Conservation (phyloP, 1,139 yeast genomes). For the Groenewaldozyma auringiensis region DNA sequence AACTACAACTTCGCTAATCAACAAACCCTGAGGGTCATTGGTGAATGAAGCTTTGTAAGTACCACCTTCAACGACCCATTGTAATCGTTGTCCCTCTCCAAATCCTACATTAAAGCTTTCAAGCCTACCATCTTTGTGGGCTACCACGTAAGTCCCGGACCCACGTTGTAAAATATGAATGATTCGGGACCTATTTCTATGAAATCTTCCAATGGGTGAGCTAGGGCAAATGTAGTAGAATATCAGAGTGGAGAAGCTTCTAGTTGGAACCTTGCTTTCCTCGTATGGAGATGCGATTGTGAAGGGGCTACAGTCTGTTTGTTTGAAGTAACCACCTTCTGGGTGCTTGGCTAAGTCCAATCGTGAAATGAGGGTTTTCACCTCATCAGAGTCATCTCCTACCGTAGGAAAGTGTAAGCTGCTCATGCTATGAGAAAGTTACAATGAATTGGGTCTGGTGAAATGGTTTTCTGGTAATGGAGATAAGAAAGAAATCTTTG, state of each 20-base stretch:
- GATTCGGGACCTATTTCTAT: constrained; percentile 40
- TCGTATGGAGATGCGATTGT: constrained; percentile 32
- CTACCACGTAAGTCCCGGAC: constrained; percentile 42
- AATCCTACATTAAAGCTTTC: constrained; percentile 44
- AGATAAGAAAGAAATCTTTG: too few species aligned
- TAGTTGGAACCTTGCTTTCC: constrained; percentile 12
- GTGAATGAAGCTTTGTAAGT: constrained; percentile 45
- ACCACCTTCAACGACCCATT: constrained; percentile 52
- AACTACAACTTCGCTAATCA: constrained; percentile 47
- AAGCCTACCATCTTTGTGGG: constrained; percentile 36
- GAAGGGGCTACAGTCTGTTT: constrained; percentile 43
- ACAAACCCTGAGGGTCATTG: constrained; percentile 29
- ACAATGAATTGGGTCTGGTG: background rate
- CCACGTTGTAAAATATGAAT: constrained; percentile 45
- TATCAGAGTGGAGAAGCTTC: constrained; percentile 40
- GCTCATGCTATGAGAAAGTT: background rate
- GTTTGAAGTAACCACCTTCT: constrained; percentile 46
- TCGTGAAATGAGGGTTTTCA: background rate
- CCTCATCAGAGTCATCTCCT: background rate
- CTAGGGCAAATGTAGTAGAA: constrained; percentile 42
- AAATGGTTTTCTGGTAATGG: too few species aligned
- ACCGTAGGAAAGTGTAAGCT: background rate
- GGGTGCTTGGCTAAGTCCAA: constrained; percentile 28
- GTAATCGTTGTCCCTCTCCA: constrained; percentile 40
- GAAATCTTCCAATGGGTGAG: constrained; percentile 41